phyloP scores from a whole-genome alignment of 257 asterid species.

The Paulownia fortunei region DNA sequence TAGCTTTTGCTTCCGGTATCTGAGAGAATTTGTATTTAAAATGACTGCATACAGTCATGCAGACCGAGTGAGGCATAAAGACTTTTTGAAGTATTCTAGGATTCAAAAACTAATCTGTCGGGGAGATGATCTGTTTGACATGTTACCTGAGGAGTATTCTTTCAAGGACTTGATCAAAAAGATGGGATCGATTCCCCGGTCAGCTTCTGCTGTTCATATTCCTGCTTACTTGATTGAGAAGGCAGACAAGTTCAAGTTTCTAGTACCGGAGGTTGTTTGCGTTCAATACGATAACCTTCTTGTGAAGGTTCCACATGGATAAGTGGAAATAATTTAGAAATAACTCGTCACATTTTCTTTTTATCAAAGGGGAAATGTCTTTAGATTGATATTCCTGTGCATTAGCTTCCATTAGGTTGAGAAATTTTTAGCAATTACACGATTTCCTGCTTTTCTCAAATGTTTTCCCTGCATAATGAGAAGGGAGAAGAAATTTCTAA shows the following conservation, averaged over 20 bases:
- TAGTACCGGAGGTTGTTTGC: conserved; percentile 91
- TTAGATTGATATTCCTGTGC: not conserved
- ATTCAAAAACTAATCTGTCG: conserved; percentile 74
- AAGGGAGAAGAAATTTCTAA: not conserved
- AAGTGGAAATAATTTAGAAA: not conserved
- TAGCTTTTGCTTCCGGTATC: conserved; percentile 68
- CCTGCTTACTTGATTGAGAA: conserved; percentile 78
- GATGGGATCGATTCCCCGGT: conserved; percentile 84
- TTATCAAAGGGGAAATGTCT: not conserved
- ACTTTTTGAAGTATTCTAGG: conserved; percentile 63
- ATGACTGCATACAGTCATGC: conserved; percentile 45
- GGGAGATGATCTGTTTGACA: conserved; percentile 85
- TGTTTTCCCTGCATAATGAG: not conserved
- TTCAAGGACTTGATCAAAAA: conserved; percentile 80
- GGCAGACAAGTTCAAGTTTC: conserved; percentile 76
- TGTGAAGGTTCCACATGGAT: not conserved
- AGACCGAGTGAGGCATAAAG: conserved; percentile 33
- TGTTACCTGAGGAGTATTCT: conserved; percentile 93
- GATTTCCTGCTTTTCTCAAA: not conserved
- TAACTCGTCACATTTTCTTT: not conserved
- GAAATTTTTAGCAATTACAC: not conserved
- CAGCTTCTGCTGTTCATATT: conserved; percentile 84
- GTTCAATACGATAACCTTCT: conserved; percentile 42
- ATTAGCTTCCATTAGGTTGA: not conserved
- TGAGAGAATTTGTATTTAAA: conserved; percentile 39